phyloP scores from a whole-genome alignment of 495 filamentous ascomycete species.

The Penicillium soppii region DNA sequence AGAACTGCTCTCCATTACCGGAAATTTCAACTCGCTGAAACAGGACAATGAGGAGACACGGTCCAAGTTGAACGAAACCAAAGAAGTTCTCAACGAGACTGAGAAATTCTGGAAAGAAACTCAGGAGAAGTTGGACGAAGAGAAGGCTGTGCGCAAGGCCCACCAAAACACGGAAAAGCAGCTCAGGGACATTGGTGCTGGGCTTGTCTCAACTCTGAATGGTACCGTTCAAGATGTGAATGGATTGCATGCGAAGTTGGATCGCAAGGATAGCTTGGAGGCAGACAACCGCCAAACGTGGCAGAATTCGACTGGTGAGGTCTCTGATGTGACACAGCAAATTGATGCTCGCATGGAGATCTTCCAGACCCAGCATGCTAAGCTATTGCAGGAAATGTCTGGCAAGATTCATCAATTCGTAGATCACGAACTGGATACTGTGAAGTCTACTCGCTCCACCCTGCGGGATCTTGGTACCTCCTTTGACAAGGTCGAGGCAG shows the following conservation, averaged over 20 bases:
- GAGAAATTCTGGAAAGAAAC: conserved; percentile 77
- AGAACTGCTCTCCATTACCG: conserved; percentile 81
- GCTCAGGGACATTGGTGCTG: conserved; percentile 66
- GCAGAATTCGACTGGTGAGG: conserved; percentile 70
- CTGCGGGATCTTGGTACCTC: conserved; percentile 63
- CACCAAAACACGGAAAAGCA: conserved; percentile 82
- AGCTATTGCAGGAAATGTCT: conserved; percentile 64
- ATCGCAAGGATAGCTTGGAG: conserved; percentile 81
- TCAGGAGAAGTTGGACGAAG: conserved; percentile 72
- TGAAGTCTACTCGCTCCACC: conserved; percentile 64
- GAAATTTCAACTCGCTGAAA: conserved; percentile 79
- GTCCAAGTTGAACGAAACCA: conserved; percentile 70
- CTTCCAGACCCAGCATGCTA: conserved; percentile 68
- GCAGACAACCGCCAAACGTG: conserved; percentile 73
- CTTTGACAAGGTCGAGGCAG: conserved; percentile 63
- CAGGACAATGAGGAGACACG: conserved; percentile 80
- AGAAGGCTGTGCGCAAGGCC: conserved; percentile 74
- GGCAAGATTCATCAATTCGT: conserved; percentile 72
- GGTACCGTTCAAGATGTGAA: conserved; percentile 76
- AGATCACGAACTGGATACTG: conserved; percentile 63
- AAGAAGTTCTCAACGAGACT: conserved; percentile 78
- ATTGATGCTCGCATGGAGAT: conserved; percentile 70
- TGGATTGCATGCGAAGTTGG: conserved; percentile 78
- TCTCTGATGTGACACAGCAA: conserved; percentile 68
- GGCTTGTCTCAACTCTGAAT: conserved; percentile 72